Evolutionary conservation across 1,139 yeast genomes (phyloP).

Genomic region (Yarrowia galli): DNA sequence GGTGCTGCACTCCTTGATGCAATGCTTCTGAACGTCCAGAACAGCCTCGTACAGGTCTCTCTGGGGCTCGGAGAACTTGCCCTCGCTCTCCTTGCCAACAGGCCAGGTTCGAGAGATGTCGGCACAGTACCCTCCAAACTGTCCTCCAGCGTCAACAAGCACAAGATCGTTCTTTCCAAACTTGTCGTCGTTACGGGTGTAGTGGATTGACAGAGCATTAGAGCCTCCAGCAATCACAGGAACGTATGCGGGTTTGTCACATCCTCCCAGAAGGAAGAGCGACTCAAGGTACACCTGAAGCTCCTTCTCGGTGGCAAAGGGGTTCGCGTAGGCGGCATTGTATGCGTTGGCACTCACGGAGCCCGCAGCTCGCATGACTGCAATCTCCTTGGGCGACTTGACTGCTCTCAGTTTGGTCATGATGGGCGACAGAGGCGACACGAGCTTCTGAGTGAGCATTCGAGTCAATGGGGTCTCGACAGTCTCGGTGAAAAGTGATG

Average conservation of each 20-base stretch:
- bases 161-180: conserved; percentile 80
- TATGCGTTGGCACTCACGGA: conserved; percentile 82
- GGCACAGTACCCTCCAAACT: conserved; percentile 91
- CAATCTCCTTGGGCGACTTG: conserved; percentile 59
- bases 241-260: conserved; percentile 86
- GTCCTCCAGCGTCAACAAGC: conserved; percentile 94
- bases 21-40: conserved; percentile 76
- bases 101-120: conserved; percentile 99
- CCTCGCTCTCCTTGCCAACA: conserved; percentile 53
- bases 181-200: conserved; percentile 85
- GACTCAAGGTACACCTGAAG: conserved; percentile 84
- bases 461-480: conserved; percentile 35
- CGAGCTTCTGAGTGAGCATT: background rate
- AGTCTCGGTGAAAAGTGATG: conserved; percentile 39
- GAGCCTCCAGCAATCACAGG: conserved; percentile 97
- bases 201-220: conserved; percentile 87
- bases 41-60: conserved; percentile 88
- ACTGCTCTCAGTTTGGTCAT: conserved; percentile 35
- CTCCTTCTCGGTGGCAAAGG: conserved; percentile 74
- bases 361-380: conserved; percentile 81
- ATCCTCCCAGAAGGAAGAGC: conserved; percentile 83
- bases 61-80: conserved; percentile 77
- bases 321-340: conserved; percentile 72
- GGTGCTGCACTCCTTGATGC: conserved; percentile 72
- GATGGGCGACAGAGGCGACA: conserved; percentile 34